These are phyloP conservation scores for Epithele typhae DNA, from an alignment of 768 basidiomycete genomes.

Conservation along the genomic window DNA sequence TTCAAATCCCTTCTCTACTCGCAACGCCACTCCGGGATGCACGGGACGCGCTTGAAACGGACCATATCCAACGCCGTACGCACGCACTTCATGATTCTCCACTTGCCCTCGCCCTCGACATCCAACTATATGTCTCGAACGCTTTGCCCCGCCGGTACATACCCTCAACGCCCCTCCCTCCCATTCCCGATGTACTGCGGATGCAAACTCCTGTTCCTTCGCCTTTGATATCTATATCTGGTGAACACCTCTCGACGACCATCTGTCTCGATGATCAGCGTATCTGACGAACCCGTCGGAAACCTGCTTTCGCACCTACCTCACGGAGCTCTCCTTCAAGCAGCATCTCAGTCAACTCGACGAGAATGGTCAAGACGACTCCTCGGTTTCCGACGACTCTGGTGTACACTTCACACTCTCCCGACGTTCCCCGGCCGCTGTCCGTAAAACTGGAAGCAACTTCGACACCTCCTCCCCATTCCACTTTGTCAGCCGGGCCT, in stretches of 20 bases:
- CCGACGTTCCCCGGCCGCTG: slow-evolving; percentile 16
- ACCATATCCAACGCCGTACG: too few species aligned
- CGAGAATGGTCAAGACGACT: slow-evolving; percentile 54
- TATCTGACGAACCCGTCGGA: slow-evolving; percentile 95
- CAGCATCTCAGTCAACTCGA: slow-evolving; percentile 88
- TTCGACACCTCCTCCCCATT: slow-evolving; percentile 42
- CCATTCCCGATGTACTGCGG: too few species aligned
- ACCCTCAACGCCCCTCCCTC: too few species aligned
- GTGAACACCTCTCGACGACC: too few species aligned
- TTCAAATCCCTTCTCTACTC: background rate
- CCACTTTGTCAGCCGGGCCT: slow-evolving; percentile 90
- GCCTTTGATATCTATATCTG: too few species aligned
- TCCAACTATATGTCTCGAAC: too few species aligned
- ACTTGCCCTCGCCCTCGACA: too few species aligned
- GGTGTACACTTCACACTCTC: slow-evolving; percentile 23
- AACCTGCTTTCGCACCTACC: slow-evolving; percentile 87
- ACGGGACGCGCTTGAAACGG: too few species aligned
- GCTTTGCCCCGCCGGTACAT: too few species aligned
- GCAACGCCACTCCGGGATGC: background rate
- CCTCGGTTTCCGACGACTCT: slow-evolving; percentile 25
- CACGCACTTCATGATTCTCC: too few species aligned
- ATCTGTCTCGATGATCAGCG: slow-evolving; percentile 44
- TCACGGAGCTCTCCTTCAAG: slow-evolving; percentile 97
- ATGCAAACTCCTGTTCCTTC: too few species aligned
- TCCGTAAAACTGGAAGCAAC: slow-evolving; percentile 14